Conservation (phyloP, 2,329 filamentous ascomycete species). For the Coniochaeta ligniaria region DNA sequence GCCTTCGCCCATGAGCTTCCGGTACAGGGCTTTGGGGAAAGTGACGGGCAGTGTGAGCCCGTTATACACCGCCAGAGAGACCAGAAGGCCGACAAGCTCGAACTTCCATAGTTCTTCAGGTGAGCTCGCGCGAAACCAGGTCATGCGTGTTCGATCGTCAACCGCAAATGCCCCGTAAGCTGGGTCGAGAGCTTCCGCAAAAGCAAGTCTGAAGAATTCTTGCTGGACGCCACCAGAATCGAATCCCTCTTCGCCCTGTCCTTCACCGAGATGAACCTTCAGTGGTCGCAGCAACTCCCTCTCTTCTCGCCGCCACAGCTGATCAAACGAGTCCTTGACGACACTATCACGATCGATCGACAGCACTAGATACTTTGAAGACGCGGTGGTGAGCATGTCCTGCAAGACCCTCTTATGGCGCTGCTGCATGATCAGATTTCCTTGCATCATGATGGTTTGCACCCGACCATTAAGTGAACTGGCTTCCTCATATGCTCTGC, state of each 20-base stretch:
- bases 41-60: conserved; percentile 85
- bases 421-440: conserved; percentile 46
- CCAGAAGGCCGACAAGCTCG: conserved; percentile 78
- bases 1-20: conserved; percentile 64
- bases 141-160: conserved; percentile 68
- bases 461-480: conserved; percentile 50
- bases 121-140: conserved; percentile 82
- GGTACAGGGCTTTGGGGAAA: conserved; percentile 80
- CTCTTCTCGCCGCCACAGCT: conserved; percentile 80
- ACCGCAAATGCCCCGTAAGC: conserved; percentile 74
- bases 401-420: conserved; percentile 56
- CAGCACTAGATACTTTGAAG: conserved; percentile 64
- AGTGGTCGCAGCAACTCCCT: conserved; percentile 77
- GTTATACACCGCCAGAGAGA: conserved; percentile 88
- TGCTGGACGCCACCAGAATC: conserved; percentile 95
- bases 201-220: conserved; percentile 84
- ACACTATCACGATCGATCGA: conserved; percentile 61
- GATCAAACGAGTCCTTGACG: conserved; percentile 70
- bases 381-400: conserved; percentile 57
- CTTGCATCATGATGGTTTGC: conserved; percentile 45
- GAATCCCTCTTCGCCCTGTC: conserved; percentile 77
- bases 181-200: conserved; percentile 72
- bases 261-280: conserved; percentile 80
- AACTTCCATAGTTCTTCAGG: conserved; percentile 83
- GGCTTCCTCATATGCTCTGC: conserved; percentile 65